Base-by-base conservation (phyloP, 306 rosid genomes). In the Cucumis hystrix region DNA sequence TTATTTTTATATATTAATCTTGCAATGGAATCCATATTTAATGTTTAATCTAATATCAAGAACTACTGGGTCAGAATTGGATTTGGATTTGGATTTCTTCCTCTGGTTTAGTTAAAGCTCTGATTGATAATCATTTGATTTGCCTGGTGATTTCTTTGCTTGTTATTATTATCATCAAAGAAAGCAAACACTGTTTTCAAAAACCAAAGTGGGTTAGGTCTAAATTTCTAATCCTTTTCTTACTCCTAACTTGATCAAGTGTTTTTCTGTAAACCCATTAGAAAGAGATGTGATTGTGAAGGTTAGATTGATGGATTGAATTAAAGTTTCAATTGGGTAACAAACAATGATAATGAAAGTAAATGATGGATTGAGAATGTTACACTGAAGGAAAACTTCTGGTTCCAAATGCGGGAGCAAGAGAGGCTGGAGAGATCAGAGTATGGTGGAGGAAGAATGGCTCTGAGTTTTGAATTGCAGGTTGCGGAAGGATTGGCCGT, bases 351-450 rank as follows among this genome's bases (percentile, higher is more conserved):
- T 12, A 11, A 52, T 16, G 16, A 67, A 67, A 68, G 28, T 40
- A 68, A 68, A 68, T 10, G 35, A 70, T 15, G 40, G 11, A 70
- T 21, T 12, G 0, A 47, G 59, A 49, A 25, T 51, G 20, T 72
- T 72, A 72, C 77, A 25, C 61, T 15, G 28, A 72, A 72, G 43
- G 77, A 28, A 72, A 72, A 72, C 20, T 2, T 1, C 16, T 17
- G 61, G 9, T 51, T 10, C 77, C 77, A 72, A 51, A 72, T 72
- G 77, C 4, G 61, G 37, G 62, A 51, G 45, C 77, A 72, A 20
- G 45, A 2, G 28, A 72, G 77, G 77, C 28, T 30, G 21, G 77
- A 72, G 43, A 72, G 77, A 28, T 72, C 77, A 16, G 77, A 72
- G 9, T 72, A 72, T 16, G 77, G 77, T 23, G 41, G 23, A 28